Conservation (phyloP, 2,329 filamentous ascomycete species). For the Colletotrichum brevisporum region DNA sequence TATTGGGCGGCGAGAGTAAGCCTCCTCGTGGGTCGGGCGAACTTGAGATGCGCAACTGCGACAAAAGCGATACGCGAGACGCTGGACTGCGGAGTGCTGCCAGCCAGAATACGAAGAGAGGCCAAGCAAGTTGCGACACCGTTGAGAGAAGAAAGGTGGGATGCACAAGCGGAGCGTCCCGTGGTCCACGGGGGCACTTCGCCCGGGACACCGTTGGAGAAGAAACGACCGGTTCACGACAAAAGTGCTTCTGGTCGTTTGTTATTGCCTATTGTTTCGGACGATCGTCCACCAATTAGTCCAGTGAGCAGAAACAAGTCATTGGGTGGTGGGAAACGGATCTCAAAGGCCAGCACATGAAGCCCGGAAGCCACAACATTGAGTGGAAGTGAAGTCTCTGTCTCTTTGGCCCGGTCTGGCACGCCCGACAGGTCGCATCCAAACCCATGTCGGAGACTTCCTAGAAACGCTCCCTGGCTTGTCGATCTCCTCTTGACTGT, state of each 20-base stretch:
- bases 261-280: background rate
- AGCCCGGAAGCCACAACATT: background rate
- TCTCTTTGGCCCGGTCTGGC: background rate
- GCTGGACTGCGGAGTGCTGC: background rate
- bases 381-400: background rate
- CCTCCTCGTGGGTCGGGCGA: slow-evolving; percentile 7
- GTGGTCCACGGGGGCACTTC: background rate
- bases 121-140: background rate
- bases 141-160: slow-evolving; percentile 15
- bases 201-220: slow-evolving; percentile 24
- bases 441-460: background rate
- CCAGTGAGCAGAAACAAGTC: background rate
- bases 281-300: slow-evolving; percentile 5
- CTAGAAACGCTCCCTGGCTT: background rate
- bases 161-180: slow-evolving; percentile 14
- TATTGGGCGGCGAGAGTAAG: slow-evolving; percentile 4
- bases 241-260: background rate
- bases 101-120: slow-evolving; percentile 21
- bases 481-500: slow-evolving; percentile 22
- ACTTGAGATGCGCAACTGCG: background rate
- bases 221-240: background rate
- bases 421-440: background rate
- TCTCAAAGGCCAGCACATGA: background rate
- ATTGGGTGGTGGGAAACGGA: background rate
- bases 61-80: background rate